Conservation (phyloP, 371 early-diverging fungal genomes). For the Synchytrium microbalum region DNA sequence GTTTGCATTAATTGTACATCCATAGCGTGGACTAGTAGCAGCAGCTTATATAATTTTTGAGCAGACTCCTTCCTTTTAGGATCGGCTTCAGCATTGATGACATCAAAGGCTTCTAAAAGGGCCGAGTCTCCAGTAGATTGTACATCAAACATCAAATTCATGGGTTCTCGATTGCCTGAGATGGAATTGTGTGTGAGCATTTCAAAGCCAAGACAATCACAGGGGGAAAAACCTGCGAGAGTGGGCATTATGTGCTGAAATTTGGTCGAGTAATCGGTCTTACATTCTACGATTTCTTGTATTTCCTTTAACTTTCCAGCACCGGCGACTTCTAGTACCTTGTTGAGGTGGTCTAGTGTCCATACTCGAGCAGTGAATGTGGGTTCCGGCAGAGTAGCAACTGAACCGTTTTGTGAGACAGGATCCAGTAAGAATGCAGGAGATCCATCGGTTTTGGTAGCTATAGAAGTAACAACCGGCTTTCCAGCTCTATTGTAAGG, state of each 20-base stretch:
- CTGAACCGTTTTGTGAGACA: not conserved
- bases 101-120: slow-evolving; percentile 41
- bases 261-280: not conserved
- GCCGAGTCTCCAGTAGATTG: slow-evolving; percentile 15
- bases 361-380: not conserved
- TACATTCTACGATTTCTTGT: slow-evolving; percentile 39
- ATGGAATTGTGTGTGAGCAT: not conserved
- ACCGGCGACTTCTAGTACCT: slow-evolving; percentile 31
- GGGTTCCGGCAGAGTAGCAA: not conserved
- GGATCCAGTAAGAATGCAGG: not conserved
- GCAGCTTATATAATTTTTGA: slow-evolving; percentile 36
- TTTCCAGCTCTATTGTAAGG: not conserved
- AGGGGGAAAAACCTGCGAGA: slow-evolving; percentile 2
- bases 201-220: not conserved
- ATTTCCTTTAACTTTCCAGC: slow-evolving; percentile 34
- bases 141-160: slow-evolving; percentile 30
- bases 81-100: slow-evolving; percentile 29
- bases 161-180: slow-evolving; percentile 35
- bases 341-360: slow-evolving; percentile 25
- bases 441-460: not conserved
- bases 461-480: not conserved
- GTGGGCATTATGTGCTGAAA: not conserved
- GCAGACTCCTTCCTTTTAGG: slow-evolving; percentile 30
- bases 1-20: slow-evolving; percentile 37
- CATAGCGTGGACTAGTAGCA: slow-evolving; percentile 36